Base-by-base conservation (phyloP, 345 rosid genomes). In the Syzygium grande region DNA sequence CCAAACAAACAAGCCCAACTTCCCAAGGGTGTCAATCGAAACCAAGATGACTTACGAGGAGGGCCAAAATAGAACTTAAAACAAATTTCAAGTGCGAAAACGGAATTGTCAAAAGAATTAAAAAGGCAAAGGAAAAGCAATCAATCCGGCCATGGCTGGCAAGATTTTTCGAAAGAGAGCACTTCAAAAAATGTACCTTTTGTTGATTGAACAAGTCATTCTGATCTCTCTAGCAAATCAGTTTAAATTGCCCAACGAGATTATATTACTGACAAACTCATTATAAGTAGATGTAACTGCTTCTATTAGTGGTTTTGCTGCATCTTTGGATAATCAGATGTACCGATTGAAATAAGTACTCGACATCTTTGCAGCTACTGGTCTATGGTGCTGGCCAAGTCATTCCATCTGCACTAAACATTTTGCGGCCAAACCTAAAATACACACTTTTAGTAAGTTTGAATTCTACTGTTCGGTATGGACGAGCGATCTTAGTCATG, bases 311-410 rank as follows among this genome's bases (percentile, higher is more conserved):
- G 27, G 13, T 19, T 73, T 73, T 73, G 49, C 27, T 38, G 83
- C 17, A 73, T 38, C 49, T 73, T 38, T 34, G 49, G 83, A 73
- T 73, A 34, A 41, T 73, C 15, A 38, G 83, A 38, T 73, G 83
- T 73, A 38, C 49, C 19, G 14, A 73, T 6, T 73, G 83, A 38
- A 73, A 73, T 73, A 73, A 41, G 49, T 73, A 11, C 49, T 38
- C 21, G 83, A 38, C 22, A 58, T 87, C 73, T 80, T 90, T 90
- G 87, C 96, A 97, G 99, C 95, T 97, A 90, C 4, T 38, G 41
- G 98, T 96, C 78, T 97, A 95, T 86, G 99, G 99, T 73, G 92
- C 95, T 87, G 99, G 97, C 90, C 91, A 95, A 92, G 95, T 97
- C 51, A 90, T 95, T 86, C 98, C 99, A 30, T 94, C 99, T 83